Evolutionary conservation across 1,284 basidiomycete species (phyloP), one percentile per base, ranked within the genome.

Genomic region (Austropuccinia psidii): DNA sequence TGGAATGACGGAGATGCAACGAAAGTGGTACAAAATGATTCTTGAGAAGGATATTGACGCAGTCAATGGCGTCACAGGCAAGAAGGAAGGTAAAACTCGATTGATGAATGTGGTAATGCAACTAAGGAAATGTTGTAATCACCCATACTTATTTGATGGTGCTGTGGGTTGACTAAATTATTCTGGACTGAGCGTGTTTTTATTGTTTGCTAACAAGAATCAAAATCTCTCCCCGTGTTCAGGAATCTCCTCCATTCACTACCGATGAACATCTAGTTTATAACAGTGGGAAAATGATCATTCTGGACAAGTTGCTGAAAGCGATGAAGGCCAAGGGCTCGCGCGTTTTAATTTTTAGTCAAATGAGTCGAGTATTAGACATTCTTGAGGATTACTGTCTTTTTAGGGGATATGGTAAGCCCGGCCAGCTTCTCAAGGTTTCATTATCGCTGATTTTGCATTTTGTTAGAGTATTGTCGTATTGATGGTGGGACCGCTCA

Each of bases 31-130:
- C 78, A 80, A 79, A 76, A 92, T 89, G 43, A 90, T 98, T 4
- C 82, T 99, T 70, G 93, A 98, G 82, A 98, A 98, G 83, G 96
- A 98, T 81, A 97, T 98, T 73, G 96, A 98, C 79, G 95, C 95
- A 11, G 96, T 98, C 69, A 98, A 98, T 79, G 92, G 93, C 86
- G 79, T 79, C 31, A 90, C 91, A 1, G 92, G 92, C 17, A 98
- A 97, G 86, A 98, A 98, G 81, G 96, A 99, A 81, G 95, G 96
- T 76, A 98, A 98, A 83, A 98, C 94, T 2, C 85, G 94, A 35
- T 82, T 98, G 66, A 91, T 98, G 87, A 99, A 98, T 82, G 96
- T 98, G 84, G 96, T 98, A 76, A 98, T 98, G 96, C 96, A 98
- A 85, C 85, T 92, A 70, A 76, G 86, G 77, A 73, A 73, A 57